Evolutionary conservation across 1,284 basidiomycete species (phyloP), one percentile per base, ranked within the genome.

Genomic region (Abortiporus biennis): DNA sequence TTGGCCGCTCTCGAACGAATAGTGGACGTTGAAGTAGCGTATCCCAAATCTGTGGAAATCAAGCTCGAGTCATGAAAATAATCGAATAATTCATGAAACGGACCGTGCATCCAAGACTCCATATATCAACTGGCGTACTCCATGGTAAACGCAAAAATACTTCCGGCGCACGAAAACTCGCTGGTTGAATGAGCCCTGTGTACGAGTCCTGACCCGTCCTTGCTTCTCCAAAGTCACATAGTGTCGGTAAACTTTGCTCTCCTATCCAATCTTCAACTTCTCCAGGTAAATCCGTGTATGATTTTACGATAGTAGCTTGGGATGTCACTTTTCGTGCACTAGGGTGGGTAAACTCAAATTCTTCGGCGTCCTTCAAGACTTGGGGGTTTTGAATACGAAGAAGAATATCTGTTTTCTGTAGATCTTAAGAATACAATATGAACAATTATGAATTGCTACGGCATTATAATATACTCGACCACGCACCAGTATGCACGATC

Each of bases 41-140:
- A n/a, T 54, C 42, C 52, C 52, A 54, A 23, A 55, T 48, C 49
- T 54, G 33, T 17, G 8, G 33, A 11, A 34, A 8, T n/a, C n/a
- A n/a, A n/a, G n/a, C n/a, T n/a, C n/a, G 8, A 11, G 33, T 17
- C 8, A 17, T 34, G 16, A 29, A n/a, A 34, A 34, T 13, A 34
- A 17, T 9, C 33, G 5, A 19, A 8, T n/a, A 37, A 24, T 13
- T 20, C 5, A n/a, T 23, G 44, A 29, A 9, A 21, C n/a, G 33
- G 8, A 48, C 50, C 36, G 48, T 16, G 21, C 42, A 43, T 12
- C 48, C 50, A 17, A 52, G 27, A 35, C 41, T 47, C 52, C 52
- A 53, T 11, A 53, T 49, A 32, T 53, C 52, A 5, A 44, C 44
- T 30, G 49, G 45, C 40, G 42, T 42, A 27, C 51, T 38, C 50